Percentiles rank a stretch among this genome's conserved stretches.
Conservation (phyloP, 75 land plant genomes). For the Picea sitchensis region DNA sequence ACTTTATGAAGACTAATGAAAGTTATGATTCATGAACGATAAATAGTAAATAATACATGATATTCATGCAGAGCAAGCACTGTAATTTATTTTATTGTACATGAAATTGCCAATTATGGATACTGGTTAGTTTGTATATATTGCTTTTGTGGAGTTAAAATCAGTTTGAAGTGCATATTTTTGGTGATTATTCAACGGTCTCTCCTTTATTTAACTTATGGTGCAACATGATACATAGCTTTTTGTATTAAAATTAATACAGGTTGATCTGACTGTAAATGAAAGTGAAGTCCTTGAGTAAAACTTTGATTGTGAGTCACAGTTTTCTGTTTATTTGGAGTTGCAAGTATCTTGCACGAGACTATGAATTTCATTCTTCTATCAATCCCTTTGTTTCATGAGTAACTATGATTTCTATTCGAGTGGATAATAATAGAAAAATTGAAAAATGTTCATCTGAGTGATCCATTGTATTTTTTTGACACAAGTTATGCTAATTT, state of each 20-base stretch:
- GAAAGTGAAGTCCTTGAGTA: not conserved
- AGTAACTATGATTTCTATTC: not conserved
- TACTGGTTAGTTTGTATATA: slow-evolving; percentile 3
- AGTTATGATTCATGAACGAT: not conserved
- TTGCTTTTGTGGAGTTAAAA: not conserved
- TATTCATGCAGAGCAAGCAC: not conserved
- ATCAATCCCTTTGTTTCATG: not conserved
- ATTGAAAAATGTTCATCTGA: not conserved
- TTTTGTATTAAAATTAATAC: not conserved
- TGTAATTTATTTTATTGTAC: not conserved
- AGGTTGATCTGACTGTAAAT: not conserved
- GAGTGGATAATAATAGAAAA: too few species aligned
- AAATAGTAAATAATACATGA: not conserved
- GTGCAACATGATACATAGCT: too few species aligned
- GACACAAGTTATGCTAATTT: not conserved
- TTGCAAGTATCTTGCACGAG: not conserved
- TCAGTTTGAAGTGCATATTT: too few species aligned
- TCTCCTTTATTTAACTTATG: too few species aligned
- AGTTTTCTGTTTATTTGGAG: too few species aligned
- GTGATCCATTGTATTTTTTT: not conserved
- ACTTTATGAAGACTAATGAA: not conserved
- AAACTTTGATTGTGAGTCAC: not conserved
- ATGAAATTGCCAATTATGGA: not conserved
- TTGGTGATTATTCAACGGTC: too few species aligned
- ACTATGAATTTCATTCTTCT: not conserved